A percentile compares a stretch with the other conserved stretches of the same genome.
These are phyloP conservation scores for Pythium diclinum DNA, from an alignment of 352 stramenopile genomes.

Conservation along the genomic window DNA sequence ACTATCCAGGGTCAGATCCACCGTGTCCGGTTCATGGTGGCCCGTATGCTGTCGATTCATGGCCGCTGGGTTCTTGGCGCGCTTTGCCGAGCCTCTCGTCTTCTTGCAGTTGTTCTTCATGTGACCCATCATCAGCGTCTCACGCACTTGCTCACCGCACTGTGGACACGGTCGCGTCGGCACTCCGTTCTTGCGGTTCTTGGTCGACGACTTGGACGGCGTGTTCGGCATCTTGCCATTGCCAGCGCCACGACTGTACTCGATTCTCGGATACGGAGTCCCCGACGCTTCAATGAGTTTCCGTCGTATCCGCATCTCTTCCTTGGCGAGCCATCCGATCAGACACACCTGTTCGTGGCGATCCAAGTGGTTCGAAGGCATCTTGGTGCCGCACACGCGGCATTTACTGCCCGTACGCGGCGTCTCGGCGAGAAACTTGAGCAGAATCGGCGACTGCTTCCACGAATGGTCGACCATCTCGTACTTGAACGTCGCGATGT, in stretches of 20 bases:
- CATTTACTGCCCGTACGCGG: conserved; percentile 42
- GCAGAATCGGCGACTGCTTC: conserved; percentile 30
- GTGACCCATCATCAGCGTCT: conserved; percentile 68
- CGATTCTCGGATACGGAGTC: conserved; percentile 35
- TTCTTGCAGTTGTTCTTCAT: conserved; percentile 54
- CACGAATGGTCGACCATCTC: conserved; percentile 73
- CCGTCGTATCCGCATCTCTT: conserved; percentile 39
- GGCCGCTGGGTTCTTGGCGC: conserved; percentile 32
- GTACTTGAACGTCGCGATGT: conserved; percentile 54
- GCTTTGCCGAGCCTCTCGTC: conserved; percentile 12
- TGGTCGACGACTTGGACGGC: conserved; percentile 6
- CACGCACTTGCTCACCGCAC: conserved; percentile 56
- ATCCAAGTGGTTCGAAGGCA: conserved; percentile 34
- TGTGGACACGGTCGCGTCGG: conserved; percentile 54
- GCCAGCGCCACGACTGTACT: conserved; percentile 31
- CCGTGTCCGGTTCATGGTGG: conserved; percentile 23
- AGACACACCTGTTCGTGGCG: conserved; percentile 65
- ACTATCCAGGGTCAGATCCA: conserved; percentile 27
- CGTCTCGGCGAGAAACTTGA: conserved; percentile 29
- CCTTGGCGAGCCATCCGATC: conserved; percentile 48
- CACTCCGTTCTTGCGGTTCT: conserved; percentile 36
- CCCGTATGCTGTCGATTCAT: conserved; percentile 35
- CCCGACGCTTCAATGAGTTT: conserved; percentile 37
- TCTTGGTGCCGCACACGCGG: conserved; percentile 54
- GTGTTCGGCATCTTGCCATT: conserved; percentile 1